These are phyloP conservation scores for Oryza rufipogon DNA, from an alignment of 176 grass and related monocot species.

Conservation along the genomic window DNA sequence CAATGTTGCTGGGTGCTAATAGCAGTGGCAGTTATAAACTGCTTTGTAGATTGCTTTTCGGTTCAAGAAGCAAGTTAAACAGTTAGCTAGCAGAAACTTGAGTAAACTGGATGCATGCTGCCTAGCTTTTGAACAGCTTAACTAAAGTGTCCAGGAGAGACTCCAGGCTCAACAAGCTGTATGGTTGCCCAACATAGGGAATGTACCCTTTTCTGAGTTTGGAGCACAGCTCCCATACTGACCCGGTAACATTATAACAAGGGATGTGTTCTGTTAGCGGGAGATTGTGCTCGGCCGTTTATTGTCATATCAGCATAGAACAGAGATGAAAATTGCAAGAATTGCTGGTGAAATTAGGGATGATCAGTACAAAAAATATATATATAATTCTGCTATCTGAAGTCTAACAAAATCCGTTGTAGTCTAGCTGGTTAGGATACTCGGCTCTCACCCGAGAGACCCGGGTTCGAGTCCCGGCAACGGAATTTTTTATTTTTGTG, in stretches of 20 bases:
- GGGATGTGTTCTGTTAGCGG: too few species aligned
- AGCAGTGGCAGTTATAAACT: neutral
- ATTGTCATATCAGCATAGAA: too few species aligned
- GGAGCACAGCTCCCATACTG: too few species aligned
- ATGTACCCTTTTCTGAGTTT: too few species aligned
- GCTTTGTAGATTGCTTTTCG: neutral
- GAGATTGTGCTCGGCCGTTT: too few species aligned
- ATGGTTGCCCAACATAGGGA: too few species aligned
- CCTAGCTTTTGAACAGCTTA: neutral
- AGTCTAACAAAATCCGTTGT: conserved; percentile 37
- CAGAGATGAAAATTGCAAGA: too few species aligned
- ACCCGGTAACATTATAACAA: too few species aligned
- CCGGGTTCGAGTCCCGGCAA: conserved; percentile 73
- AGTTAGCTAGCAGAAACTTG: neutral
- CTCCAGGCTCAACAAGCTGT: too few species aligned
- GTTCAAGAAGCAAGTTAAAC: neutral
- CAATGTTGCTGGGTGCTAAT: neutral
- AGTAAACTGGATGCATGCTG: neutral
- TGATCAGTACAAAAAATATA: too few species aligned
- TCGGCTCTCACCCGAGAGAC: conserved; percentile 95
- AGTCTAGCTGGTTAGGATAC: conserved; percentile 99
- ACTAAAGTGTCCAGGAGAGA: neutral
- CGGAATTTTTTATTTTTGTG: conserved; percentile 37
- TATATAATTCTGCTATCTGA: too few species aligned
- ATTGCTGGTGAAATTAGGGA: too few species aligned